These are phyloP conservation scores for Fusarium scirpi DNA, from an alignment of 2,329 filamentous ascomycete genomes.

Conservation along the genomic window DNA sequence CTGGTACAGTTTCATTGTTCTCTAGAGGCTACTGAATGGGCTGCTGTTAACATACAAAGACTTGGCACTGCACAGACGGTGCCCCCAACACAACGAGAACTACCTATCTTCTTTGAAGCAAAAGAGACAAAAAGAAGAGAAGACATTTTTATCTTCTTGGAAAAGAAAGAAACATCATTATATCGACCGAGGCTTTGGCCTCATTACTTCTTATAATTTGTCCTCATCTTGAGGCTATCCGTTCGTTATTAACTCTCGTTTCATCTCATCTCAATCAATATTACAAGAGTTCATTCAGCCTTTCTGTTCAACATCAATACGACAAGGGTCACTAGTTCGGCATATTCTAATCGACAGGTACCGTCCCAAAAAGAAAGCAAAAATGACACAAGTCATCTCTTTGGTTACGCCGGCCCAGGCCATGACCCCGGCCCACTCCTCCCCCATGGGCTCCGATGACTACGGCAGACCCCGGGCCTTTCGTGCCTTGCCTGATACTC, in stretches of 20 bases:
- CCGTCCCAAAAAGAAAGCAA: conserved; percentile 24
- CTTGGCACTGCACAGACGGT: conserved; percentile 36
- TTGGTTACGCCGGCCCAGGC: conserved; percentile 44
- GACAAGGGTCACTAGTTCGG: conserved; percentile 23
- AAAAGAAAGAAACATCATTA: not conserved
- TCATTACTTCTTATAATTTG: conserved; percentile 19
- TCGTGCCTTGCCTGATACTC: conserved; percentile 37
- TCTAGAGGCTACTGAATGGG: conserved; percentile 38
- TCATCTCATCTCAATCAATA: conserved; percentile 6
- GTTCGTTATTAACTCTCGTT: conserved; percentile 9
- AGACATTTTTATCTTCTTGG: not conserved
- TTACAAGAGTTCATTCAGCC: not conserved
- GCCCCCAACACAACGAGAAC: conserved; percentile 31
- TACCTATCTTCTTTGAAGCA: conserved; percentile 29
- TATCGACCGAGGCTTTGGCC: conserved; percentile 1
- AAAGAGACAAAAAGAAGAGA: conserved; percentile 18
- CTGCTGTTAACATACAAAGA: conserved; percentile 37
- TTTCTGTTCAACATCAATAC: conserved; percentile 15
- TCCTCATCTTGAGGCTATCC: conserved; percentile 1
- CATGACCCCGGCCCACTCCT: conserved; percentile 44
- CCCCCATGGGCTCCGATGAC: conserved; percentile 43
- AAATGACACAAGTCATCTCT: conserved; percentile 49
- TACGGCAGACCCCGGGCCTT: conserved; percentile 38
- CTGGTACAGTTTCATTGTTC: conserved; percentile 44
- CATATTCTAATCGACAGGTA: conserved; percentile 10